Evolutionary conservation across 2,329 filamentous ascomycete genomes (phyloP).

Genomic region (Aspergillus amoenus): DNA sequence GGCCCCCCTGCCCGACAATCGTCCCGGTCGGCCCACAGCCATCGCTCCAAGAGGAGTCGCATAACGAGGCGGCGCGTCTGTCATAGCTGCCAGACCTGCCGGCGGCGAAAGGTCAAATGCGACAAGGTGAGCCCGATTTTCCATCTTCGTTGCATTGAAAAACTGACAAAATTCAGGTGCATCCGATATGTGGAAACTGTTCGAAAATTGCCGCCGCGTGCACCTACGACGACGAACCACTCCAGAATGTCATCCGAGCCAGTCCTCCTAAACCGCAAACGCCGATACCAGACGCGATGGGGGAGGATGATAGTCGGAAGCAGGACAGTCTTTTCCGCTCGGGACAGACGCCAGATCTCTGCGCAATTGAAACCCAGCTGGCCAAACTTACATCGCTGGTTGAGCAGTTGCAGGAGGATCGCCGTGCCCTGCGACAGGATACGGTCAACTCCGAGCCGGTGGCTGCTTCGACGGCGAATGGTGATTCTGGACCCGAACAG

Average conservation of each 20-base stretch:
- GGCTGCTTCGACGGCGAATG: constrained; percentile 9
- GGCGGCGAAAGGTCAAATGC: constrained; percentile 49
- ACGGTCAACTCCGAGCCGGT: no score
- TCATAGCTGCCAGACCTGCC: constrained; percentile 49
- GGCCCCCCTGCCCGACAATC: no score
- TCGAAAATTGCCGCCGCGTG: constrained; percentile 45
- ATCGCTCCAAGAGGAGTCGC: no score
- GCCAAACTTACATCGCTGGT: constrained; percentile 47
- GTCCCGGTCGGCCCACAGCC: no score
- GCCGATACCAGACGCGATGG: constrained; percentile 24
- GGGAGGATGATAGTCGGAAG: no score
- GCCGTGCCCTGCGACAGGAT: constrained; percentile 26
- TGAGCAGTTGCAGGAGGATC: constrained; percentile 36
- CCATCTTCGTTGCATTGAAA: no score
- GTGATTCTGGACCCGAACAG: constrained; percentile 28
- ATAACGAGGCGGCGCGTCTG: constrained; percentile 49
- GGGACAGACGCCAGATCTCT: constrained; percentile 27
- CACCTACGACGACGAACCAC: constrained; percentile 33
- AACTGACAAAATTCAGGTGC: constrained; percentile 19
- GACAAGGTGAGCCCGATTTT: constrained; percentile 29
- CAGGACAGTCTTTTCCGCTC: constrained; percentile 1
- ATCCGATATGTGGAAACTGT: constrained; percentile 48
- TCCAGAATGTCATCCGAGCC: no score
- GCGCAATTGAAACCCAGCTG: constrained; percentile 41
- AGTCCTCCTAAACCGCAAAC: no score